Conservation (phyloP, 1,284 basidiomycete genomes). For the Apiotrichum porosum region DNA sequence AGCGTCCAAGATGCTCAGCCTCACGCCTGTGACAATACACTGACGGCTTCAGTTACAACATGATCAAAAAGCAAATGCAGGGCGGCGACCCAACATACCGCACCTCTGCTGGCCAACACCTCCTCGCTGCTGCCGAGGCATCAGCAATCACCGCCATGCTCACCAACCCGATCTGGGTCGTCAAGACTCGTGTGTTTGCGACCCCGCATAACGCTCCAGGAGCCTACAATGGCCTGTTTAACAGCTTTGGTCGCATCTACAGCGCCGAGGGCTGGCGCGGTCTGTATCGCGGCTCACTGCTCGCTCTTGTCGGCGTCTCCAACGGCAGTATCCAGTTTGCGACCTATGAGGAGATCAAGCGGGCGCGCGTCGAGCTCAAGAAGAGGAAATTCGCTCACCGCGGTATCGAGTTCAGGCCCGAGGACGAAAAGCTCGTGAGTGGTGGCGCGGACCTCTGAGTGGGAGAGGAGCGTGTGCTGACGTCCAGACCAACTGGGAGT, state of each 20-base stretch:
- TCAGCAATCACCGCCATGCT: slow-evolving; percentile 89
- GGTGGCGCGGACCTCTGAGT: too few relatives aligned
- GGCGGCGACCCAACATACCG: slow-evolving; percentile 43
- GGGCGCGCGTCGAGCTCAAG: slow-evolving; percentile 76
- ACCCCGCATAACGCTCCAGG: slow-evolving; percentile 61
- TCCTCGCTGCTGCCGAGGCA: slow-evolving; percentile 89
- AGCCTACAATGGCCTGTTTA: slow-evolving; percentile 67
- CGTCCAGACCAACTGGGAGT: slow-evolving; percentile 77
- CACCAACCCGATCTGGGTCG: slow-evolving; percentile 98
- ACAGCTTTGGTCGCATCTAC: slow-evolving; percentile 52
- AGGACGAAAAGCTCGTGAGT: slow-evolving; percentile 78
- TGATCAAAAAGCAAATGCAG: slow-evolving; percentile 70
- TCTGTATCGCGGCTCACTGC: slow-evolving; percentile 77
- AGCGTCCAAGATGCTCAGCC: too few relatives aligned
- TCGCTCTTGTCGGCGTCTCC: slow-evolving; percentile 88
- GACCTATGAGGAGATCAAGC: slow-evolving; percentile 92
- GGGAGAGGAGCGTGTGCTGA: too few relatives aligned
- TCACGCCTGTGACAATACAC: neutral
- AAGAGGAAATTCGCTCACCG: slow-evolving; percentile 56
- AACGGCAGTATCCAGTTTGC: slow-evolving; percentile 97
- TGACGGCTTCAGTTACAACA: slow-evolving; percentile 86
- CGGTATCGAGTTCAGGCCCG: slow-evolving; percentile 63
- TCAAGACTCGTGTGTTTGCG: slow-evolving; percentile 96
- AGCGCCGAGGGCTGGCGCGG: slow-evolving; percentile 71
- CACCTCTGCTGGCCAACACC: slow-evolving; percentile 72